A percentile compares a stretch with the other conserved stretches of the same genome.
phyloP scores from a whole-genome alignment of 2,329 filamentous ascomycete genomes.

The Trichophyton verrucosum region DNA sequence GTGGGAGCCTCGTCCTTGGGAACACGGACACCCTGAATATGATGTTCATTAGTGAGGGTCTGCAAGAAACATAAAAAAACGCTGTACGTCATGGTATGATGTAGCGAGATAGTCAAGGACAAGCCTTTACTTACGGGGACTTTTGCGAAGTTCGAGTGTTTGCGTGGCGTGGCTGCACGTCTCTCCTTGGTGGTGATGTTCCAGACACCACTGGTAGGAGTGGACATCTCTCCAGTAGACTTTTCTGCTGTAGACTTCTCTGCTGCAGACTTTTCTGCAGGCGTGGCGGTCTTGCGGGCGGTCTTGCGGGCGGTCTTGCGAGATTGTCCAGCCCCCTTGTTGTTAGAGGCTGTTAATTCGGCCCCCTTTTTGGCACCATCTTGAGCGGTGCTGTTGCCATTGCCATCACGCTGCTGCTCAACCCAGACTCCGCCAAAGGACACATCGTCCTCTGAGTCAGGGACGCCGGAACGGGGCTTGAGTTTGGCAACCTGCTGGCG shows the following conservation, averaged over 20 bases:
- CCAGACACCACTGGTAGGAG: neutral
- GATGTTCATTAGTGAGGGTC: neutral
- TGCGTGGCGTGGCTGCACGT: slow-evolving; percentile 5
- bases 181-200: neutral
- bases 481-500: neutral
- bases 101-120: neutral
- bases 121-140: slow-evolving; percentile 13
- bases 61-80: neutral
- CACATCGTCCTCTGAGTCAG: slow-evolving; percentile 12
- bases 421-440: slow-evolving; percentile 13
- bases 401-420: slow-evolving; percentile 6
- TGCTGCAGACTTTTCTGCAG: neutral
- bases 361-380: neutral
- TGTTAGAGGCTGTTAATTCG: slow-evolving; percentile 16
- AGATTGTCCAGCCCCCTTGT: slow-evolving; percentile 14
- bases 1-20: slow-evolving; percentile 14
- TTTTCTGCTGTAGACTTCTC: neutral
- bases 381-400: neutral
- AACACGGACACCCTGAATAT: slow-evolving; percentile 15
- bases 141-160: slow-evolving; percentile 17
- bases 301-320: slow-evolving; percentile 2
- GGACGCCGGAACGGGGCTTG: neutral
- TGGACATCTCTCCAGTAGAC: neutral
- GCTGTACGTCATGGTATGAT: neutral
- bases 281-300: neutral